Base-by-base conservation (phyloP, 176 grass and related monocot species). In the Miscanthus lutarioriparius region DNA sequence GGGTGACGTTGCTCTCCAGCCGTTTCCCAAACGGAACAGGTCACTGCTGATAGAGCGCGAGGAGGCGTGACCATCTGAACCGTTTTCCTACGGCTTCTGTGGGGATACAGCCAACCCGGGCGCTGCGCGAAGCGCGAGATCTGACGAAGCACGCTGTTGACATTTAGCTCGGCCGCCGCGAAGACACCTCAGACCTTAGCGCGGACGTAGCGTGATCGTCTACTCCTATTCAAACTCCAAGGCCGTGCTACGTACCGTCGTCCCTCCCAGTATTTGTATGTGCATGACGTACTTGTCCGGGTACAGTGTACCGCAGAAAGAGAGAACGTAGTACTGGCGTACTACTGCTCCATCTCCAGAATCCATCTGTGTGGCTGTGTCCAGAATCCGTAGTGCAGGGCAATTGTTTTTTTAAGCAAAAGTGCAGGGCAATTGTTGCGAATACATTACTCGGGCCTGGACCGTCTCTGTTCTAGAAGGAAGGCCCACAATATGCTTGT, bases 131-230 rank as follows among this genome's bases (percentile, higher is more conserved):
- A 15, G 87, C 72, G 25, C 6, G 72, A 48, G 43, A 7, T 7
- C 36, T 20, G 88, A 73, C 78, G 44, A 82, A 82, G 7, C 43
- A 30, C 66, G 8, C 4, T n/a, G 5, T 53, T 80, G 70, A 80
- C 70, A 54, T 58, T 33, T 48, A 23, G 53, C 27, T 2, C 75
- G 15, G 37, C 70, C 5, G 71, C 77, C 51, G 70, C 30, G n/a
- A 49, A 38, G 69, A 63, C 37, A 63, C 28, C 70, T 63, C 76
- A 23, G 2, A 62, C 59, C 68, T 35, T 14, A 47, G 61, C 62
- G 15, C 47, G 47, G 70, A 75, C 17, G 81, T 49, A 43, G 45
- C 75, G 43, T 83, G 74, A 43, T 23, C 36, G 19, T 8, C 56
- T 26, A 38, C 9, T 67, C 25, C 33, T 64, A 15, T 28, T 20